Percentiles rank a stretch among this genome's conserved stretches.
Evolutionary conservation across 1,284 basidiomycete genomes (phyloP).

Genomic region (Sparassis latifolia): DNA sequence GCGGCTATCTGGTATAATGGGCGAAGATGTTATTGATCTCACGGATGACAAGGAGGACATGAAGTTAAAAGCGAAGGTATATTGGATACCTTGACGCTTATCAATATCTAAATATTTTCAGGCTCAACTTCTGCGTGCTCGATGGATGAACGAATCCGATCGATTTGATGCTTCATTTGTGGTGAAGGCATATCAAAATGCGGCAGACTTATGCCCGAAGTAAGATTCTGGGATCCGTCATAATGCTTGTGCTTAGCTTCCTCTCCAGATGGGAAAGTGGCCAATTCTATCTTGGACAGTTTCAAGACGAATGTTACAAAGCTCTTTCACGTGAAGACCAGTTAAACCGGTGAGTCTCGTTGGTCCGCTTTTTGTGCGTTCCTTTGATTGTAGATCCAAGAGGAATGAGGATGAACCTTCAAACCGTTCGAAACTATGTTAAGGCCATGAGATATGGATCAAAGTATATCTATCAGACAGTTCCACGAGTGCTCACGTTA

Average conservation of each 20-base stretch:
- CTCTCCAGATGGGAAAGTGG: slow-evolving; percentile 75
- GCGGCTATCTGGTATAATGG: slow-evolving; percentile 34
- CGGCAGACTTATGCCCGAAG: slow-evolving; percentile 51
- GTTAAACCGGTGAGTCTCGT: slow-evolving; percentile 38
- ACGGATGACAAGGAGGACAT: slow-evolving; percentile 38
- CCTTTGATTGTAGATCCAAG: slow-evolving; percentile 25
- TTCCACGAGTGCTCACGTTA: slow-evolving; percentile 90
- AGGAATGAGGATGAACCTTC: slow-evolving; percentile 51
- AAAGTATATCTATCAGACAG: slow-evolving; percentile 95
- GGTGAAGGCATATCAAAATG: slow-evolving; percentile 51
- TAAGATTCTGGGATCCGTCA: slow-evolving; percentile 19
- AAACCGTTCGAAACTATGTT: slow-evolving; percentile 66
- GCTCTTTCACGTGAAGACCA: slow-evolving; percentile 42
- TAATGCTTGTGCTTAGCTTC: neutral
- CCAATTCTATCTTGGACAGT: slow-evolving; percentile 82
- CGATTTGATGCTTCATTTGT: slow-evolving; percentile 72
- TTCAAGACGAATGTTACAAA: slow-evolving; percentile 75
- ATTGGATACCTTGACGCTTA: neutral
- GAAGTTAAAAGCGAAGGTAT: slow-evolving; percentile 65
- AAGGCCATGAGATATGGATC: slow-evolving; percentile 80
- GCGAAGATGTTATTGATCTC: slow-evolving; percentile 46
- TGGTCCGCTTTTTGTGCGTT: neutral
- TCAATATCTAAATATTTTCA: slow-evolving; percentile 25
- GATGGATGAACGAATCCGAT: slow-evolving; percentile 91
- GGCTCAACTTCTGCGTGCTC: slow-evolving; percentile 84